A percentile compares a stretch with the other conserved stretches of the same genome.
Conservation (phyloP, 1,139 yeast species). For the Arxiozyma heterogenica region DNA sequence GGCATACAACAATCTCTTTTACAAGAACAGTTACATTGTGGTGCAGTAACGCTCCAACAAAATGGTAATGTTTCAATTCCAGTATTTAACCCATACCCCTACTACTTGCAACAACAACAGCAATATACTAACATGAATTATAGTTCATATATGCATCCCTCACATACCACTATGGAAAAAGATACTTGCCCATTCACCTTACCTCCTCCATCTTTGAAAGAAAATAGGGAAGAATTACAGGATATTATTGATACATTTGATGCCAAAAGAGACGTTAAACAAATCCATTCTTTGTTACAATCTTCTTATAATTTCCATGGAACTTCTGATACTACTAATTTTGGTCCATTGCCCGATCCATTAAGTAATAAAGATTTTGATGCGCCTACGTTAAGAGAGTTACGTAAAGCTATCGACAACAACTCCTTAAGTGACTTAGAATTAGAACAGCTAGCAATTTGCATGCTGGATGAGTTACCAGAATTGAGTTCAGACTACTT, state of each 20-base stretch:
- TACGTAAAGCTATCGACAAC: constrained; percentile 46
- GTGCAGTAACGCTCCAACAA: constrained; percentile 29
- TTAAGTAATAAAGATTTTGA: constrained; percentile 62
- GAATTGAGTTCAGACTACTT: constrained; percentile 86
- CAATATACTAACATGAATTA: constrained; percentile 7
- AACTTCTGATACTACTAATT: constrained; percentile 35
- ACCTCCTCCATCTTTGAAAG: constrained; percentile 27
- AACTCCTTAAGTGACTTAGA: constrained; percentile 39
- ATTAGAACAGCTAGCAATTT: constrained; percentile 72
- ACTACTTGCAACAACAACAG: constrained; percentile 9
- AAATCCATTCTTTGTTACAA: constrained; percentile 30
- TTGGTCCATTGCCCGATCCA: constrained; percentile 67
- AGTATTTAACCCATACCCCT: constrained; percentile 20
- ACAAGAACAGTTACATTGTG: constrained; percentile 30
- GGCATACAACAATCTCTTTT: constrained; percentile 23
- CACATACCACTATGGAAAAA: constrained; percentile 20
- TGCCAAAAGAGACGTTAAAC: constrained; percentile 17
- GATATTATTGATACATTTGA: constrained; percentile 27
- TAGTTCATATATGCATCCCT: constrained; percentile 10
- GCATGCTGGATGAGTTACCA: constrained; percentile 84
- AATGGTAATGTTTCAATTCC: constrained; percentile 30
- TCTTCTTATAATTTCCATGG: constrained; percentile 35
- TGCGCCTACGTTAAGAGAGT: constrained; percentile 67
- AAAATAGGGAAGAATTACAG: constrained; percentile 14
- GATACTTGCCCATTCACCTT: constrained; percentile 30